Conservation (phyloP, 768 basidiomycete genomes). For the Mycena metata region DNA sequence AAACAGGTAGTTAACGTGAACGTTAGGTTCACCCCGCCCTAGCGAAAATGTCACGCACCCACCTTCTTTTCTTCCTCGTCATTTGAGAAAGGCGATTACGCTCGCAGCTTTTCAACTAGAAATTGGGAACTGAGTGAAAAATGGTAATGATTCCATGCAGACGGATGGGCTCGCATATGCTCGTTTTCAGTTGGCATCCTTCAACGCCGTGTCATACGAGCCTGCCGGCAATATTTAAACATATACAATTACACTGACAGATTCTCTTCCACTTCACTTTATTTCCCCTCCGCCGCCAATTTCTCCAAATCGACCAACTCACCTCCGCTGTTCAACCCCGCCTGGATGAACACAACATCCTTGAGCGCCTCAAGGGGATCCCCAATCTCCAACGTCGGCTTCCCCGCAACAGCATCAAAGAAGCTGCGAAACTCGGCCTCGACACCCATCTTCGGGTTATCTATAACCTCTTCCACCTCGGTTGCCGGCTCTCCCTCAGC, state of each 20-base stretch:
- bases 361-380: conserved; percentile 72
- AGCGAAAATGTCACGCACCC: too few species aligned
- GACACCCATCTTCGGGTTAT: conserved; percentile 66
- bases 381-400: conserved; percentile 60
- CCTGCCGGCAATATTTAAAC: not conserved
- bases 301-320: conserved; percentile 67
- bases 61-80: too few species aligned
- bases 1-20: too few species aligned
- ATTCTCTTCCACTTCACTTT: conserved; percentile 20
- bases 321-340: conserved; percentile 77
- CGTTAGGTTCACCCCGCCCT: too few species aligned
- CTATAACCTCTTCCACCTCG: conserved; percentile 64
- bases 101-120: too few species aligned
- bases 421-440: conserved; percentile 70
- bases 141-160: too few species aligned
- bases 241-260: not conserved
- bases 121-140: too few species aligned
- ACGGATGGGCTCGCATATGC: too few species aligned
- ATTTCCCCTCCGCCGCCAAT: conserved; percentile 46
- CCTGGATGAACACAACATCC: conserved; percentile 87
- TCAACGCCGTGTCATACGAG: too few species aligned
- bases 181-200: too few species aligned
- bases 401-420: conserved; percentile 65
- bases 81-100: too few species aligned
- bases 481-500: conserved; percentile 56